These are phyloP conservation scores for Pichia inconspicua DNA, from an alignment of 1,139 yeast genomes.

Conservation along the genomic window DNA sequence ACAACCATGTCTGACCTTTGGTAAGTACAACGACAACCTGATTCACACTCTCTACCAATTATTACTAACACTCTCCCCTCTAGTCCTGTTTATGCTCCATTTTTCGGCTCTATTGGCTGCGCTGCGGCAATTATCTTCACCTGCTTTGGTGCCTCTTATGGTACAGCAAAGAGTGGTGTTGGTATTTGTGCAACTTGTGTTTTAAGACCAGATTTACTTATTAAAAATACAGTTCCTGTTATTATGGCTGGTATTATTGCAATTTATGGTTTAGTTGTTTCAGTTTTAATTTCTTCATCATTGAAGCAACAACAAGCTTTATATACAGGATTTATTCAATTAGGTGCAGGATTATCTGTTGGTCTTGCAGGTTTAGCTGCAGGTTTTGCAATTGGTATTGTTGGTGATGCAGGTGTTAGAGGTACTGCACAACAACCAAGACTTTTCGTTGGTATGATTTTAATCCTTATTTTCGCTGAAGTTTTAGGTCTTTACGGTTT, in stretches of 20 bases:
- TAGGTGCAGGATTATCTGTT: slow-evolving; percentile 97
- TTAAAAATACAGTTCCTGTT: slow-evolving; percentile 87
- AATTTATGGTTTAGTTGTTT: slow-evolving; percentile 95
- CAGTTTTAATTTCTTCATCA: slow-evolving; percentile 88
- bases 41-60: neutral
- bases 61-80: neutral
- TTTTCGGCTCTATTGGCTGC: slow-evolving; percentile 97
- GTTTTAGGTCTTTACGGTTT: slow-evolving; percentile 96
- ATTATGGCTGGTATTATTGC: slow-evolving; percentile 99
- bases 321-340: slow-evolving; percentile 95
- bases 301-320: slow-evolving; percentile 87
- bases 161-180: slow-evolving; percentile 99
- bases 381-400: slow-evolving; percentile 97
- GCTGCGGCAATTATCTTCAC: slow-evolving; percentile 98
- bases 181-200: slow-evolving; percentile 99
- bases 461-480: slow-evolving; percentile 96
- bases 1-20: slow-evolving; percentile 27
- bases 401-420: slow-evolving; percentile 98
- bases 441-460: slow-evolving; percentile 94
- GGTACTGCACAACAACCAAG: slow-evolving; percentile 95
- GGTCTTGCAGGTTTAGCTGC: slow-evolving; percentile 97
- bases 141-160: slow-evolving; percentile 98
- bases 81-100: slow-evolving; percentile 82
- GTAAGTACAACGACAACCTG: slow-evolving; percentile 17
- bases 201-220: slow-evolving; percentile 90